Evolutionary conservation across 371 early-diverging fungal species (phyloP), one percentile per base, ranked within the genome.

Genomic region (Apophysomyces sp.): DNA sequence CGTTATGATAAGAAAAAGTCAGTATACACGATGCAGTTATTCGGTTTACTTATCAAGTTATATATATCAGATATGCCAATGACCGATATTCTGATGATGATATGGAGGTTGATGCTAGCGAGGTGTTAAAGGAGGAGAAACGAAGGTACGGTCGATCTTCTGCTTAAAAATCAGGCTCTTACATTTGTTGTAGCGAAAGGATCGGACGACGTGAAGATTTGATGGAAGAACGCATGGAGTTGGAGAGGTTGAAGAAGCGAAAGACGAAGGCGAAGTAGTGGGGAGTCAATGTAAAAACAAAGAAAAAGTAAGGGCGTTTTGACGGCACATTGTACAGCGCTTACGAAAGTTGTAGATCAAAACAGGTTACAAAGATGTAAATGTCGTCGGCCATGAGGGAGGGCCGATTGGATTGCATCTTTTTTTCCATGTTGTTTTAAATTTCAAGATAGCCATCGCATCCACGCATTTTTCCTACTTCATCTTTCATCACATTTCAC

Each of bases 221-320:
- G 26, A 55, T 69, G 37, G 81, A 81, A 62, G 89, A 87, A 58
- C 79, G 78, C 51, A 76, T 89, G 44, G 91, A 92, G 61, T 65
- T 88, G 52, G 90, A 90, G 53, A 72, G 87, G 29, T 72, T 76
- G 26, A 87, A 87, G 57, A 86, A 85, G 53, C 57, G 69, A 82
- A 92, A 71, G 76, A 65, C 39, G 59, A 67, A 49, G 59, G 56
- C 21, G 60, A 66, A 57, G 16, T 44, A 26, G 11, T 21, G 21
- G 24, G 21, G 21, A 21, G 21, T n/a, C n/a, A n/a, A n/a, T n/a
- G n/a, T n/a, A 7, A 44, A 21, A 3, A 21, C 49, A 44, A 13
- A 34, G 49, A 2, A 9, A 44, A n/a, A 44, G 49, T 44, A 44
- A 44, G 49, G 21, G 5, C 18, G 9, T 9, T 21, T n/a, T 18